Conservation (phyloP, 73 alveolate genomes). For the Symbiodinium natans region DNA sequence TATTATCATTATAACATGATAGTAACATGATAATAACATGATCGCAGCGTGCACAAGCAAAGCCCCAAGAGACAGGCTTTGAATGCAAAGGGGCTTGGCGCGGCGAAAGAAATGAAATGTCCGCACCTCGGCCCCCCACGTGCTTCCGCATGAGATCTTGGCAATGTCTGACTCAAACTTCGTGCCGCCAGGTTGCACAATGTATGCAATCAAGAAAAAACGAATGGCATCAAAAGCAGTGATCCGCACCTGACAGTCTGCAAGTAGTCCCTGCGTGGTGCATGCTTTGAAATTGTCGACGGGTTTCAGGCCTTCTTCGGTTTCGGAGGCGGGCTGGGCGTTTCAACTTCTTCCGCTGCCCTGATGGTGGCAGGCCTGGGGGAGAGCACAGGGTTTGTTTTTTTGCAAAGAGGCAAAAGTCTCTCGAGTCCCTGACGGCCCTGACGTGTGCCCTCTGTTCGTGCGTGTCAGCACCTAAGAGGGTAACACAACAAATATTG, state of each 20-base stretch:
- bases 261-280: no score
- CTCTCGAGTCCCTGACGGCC: no score
- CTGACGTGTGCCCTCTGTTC: neutral
- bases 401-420: no score
- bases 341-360: neutral
- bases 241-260: slow-evolving; percentile 52
- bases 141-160: neutral
- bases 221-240: slow-evolving; percentile 78
- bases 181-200: slow-evolving; percentile 1
- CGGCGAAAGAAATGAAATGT: slow-evolving; percentile 75
- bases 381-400: neutral
- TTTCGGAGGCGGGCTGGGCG: neutral
- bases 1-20: no score
- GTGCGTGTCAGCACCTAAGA: neutral
- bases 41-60: no score
- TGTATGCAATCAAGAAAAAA: slow-evolving; percentile 85
- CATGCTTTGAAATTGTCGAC: no score
- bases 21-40: no score
- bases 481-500: no score
- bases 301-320: neutral
- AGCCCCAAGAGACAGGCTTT: slow-evolving; percentile 28
- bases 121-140: slow-evolving; percentile 34
- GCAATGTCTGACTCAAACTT: neutral
- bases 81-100: slow-evolving; percentile 37
- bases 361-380: neutral